Evolutionary conservation across 208 protist species (phyloP).

Genomic region (Vickermania spadyakhi): DNA sequence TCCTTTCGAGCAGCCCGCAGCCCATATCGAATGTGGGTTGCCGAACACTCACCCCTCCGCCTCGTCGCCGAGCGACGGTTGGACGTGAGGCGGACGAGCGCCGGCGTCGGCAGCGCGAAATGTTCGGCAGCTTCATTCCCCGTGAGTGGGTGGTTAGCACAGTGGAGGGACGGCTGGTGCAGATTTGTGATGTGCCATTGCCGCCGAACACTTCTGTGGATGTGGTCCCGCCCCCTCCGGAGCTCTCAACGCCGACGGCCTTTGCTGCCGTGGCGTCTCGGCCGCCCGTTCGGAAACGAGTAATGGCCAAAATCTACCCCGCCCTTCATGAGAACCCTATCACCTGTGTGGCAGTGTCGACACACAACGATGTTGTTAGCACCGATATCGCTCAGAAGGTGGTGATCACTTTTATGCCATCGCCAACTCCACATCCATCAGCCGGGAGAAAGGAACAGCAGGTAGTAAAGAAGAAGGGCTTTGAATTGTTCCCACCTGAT

Average conservation of each 20-base stretch:
- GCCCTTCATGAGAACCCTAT: conserved; percentile 72
- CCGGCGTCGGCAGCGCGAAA: background rate
- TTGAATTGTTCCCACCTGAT: background rate
- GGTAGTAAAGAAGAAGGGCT: background rate
- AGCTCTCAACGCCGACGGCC: background rate
- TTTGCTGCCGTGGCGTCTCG: conserved; percentile 1
- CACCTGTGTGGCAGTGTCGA: conserved; percentile 59
- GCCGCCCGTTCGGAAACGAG: conserved; percentile 4
- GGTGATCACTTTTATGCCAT: conserved; percentile 42
- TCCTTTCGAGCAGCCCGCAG: background rate
- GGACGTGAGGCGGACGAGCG: background rate
- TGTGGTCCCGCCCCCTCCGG: background rate
- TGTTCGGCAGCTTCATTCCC: conserved; percentile 16
- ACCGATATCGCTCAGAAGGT: conserved; percentile 81
- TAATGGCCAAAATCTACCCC: conserved; percentile 12
- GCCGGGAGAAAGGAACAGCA: too few relatives aligned
- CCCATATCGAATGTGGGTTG: background rate
- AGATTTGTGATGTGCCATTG: background rate
- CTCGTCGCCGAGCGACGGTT: background rate
- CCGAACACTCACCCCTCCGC: background rate
- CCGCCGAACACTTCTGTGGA: background rate
- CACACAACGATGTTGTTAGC: conserved; percentile 51
- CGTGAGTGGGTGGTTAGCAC: conserved; percentile 45
- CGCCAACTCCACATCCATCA: background rate
- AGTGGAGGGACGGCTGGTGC: conserved; percentile 49